These are phyloP conservation scores for Ophiostoma himal-ulmi DNA, from an alignment of 2,329 filamentous ascomycete genomes.

Conservation along the genomic window DNA sequence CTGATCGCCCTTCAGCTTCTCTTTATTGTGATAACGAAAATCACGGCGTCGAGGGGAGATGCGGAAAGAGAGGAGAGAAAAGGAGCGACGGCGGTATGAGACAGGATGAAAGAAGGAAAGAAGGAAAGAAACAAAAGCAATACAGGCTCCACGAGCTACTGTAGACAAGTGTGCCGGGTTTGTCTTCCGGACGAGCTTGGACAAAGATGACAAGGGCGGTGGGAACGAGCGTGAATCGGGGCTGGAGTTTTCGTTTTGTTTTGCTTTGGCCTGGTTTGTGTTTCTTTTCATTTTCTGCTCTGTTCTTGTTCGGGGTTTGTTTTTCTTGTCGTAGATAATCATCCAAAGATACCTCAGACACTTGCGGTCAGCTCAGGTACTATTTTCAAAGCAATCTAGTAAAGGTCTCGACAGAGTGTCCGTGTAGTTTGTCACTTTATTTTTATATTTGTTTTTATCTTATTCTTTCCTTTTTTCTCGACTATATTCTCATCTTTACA, in stretches of 20 bases:
- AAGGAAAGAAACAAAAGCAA: not conserved
- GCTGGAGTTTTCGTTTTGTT: not conserved
- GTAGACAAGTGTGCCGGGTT: not conserved
- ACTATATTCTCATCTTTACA: too few relatives aligned
- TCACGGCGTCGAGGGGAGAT: not conserved
- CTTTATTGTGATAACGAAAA: not conserved
- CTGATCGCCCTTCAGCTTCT: not conserved
- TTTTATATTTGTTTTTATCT: too few relatives aligned
- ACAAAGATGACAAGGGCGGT: not conserved
- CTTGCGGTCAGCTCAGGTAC: too few relatives aligned
- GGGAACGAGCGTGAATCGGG: not conserved
- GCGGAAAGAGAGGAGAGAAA: not conserved
- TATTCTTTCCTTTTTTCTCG: too few relatives aligned
- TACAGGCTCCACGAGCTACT: too few relatives aligned
- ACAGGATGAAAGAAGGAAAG: not conserved
- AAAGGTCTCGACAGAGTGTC: too few relatives aligned
- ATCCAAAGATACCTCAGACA: too few relatives aligned
- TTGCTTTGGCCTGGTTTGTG: not conserved
- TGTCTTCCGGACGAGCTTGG: not conserved
- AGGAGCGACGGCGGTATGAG: not conserved
- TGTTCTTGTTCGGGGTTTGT: not conserved
- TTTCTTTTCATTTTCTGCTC: not conserved
- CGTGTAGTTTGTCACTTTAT: too few relatives aligned
- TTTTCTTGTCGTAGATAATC: not conserved
- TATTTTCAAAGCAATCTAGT: too few relatives aligned